Percentiles rank a stretch among this genome's conserved stretches.
phyloP scores from a whole-genome alignment of 768 basidiomycete species.

The Tubosaeta brunneosetosa region DNA sequence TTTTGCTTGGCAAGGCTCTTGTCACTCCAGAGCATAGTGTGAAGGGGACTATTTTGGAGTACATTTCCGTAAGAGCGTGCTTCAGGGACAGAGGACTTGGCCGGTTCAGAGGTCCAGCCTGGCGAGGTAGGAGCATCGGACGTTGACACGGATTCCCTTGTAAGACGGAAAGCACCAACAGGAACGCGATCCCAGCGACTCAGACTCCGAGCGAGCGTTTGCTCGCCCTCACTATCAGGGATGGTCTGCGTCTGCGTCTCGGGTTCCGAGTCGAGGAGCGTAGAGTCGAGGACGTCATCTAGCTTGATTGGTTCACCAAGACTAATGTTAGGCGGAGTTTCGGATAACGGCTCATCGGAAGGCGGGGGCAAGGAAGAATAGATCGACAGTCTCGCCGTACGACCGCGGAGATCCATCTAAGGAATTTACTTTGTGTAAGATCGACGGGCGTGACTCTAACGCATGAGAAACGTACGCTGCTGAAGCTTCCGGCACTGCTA shows the following conservation, averaged over 20 bases:
- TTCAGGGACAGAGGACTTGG: constrained; percentile 17
- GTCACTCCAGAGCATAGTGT: constrained; percentile 50
- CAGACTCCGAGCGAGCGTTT: constrained; percentile 44
- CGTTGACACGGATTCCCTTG: constrained; percentile 34
- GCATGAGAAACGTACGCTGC: constrained; percentile 30
- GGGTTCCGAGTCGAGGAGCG: constrained; percentile 60
- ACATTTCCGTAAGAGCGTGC: constrained; percentile 33
- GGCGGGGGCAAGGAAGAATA: constrained; percentile 29
- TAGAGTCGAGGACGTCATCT: constrained; percentile 73
- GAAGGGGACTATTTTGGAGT: constrained; percentile 53
- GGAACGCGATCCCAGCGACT: constrained; percentile 73
- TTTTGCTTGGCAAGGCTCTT: constrained; percentile 20
- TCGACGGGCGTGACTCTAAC: constrained; percentile 2
- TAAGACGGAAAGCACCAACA: constrained; percentile 67
- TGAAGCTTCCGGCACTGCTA: constrained; percentile 31
- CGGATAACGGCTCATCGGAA: constrained; percentile 34
- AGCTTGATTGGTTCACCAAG: constrained; percentile 53
- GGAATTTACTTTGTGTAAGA: constrained; percentile 3
- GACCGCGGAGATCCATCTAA: constrained; percentile 30
- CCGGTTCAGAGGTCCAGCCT: constrained; percentile 26
- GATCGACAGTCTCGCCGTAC: constrained; percentile 33
- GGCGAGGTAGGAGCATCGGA: constrained; percentile 29
- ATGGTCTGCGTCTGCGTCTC: constrained; percentile 30
- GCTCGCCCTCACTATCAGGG: constrained; percentile 34
- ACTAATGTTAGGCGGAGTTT: constrained; percentile 33